Conservation (phyloP, 352 stramenopile genomes). For the Globisporangium rhizosaccharum region DNA sequence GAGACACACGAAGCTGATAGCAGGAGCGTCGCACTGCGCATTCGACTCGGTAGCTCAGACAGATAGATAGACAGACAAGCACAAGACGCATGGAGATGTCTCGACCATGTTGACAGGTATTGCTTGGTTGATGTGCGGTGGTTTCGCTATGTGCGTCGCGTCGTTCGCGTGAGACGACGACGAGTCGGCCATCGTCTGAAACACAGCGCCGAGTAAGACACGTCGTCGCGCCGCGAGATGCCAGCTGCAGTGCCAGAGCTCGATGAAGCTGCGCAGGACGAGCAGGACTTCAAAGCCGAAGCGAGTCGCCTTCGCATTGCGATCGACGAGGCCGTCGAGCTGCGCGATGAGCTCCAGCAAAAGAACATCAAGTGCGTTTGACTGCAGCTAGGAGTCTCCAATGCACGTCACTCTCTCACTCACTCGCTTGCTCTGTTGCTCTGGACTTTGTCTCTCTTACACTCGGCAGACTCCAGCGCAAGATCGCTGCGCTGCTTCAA, state of each 20-base stretch:
- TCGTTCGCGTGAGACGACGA: background rate
- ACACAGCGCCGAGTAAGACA: background rate
- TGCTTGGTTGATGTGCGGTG: too few species aligned
- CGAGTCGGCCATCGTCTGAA: too few species aligned
- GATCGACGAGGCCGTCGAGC: constrained; percentile 47
- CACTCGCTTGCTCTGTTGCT: background rate
- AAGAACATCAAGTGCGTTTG: constrained; percentile 55
- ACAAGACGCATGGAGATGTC: too few species aligned
- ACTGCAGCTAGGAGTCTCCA: too few species aligned
- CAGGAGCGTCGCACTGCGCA: too few species aligned
- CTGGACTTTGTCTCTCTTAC: background rate
- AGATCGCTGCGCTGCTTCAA: constrained; percentile 61
- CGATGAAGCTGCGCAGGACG: constrained; percentile 23
- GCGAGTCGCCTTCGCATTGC: constrained; percentile 33
- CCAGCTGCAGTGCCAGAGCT: background rate
- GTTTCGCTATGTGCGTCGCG: too few species aligned
- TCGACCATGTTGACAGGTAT: too few species aligned
- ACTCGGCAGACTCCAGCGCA: constrained; percentile 53
- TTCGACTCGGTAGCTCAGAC: too few species aligned
- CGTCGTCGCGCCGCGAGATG: background rate
- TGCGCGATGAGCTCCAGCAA: constrained; percentile 64
- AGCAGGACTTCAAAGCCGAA: constrained; percentile 41
- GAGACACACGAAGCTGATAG: too few species aligned
- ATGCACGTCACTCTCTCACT: background rate
- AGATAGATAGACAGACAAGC: too few species aligned